Evolutionary conservation across 73 alveolate genomes (phyloP).

Genomic region (Stentor roeselii): DNA sequence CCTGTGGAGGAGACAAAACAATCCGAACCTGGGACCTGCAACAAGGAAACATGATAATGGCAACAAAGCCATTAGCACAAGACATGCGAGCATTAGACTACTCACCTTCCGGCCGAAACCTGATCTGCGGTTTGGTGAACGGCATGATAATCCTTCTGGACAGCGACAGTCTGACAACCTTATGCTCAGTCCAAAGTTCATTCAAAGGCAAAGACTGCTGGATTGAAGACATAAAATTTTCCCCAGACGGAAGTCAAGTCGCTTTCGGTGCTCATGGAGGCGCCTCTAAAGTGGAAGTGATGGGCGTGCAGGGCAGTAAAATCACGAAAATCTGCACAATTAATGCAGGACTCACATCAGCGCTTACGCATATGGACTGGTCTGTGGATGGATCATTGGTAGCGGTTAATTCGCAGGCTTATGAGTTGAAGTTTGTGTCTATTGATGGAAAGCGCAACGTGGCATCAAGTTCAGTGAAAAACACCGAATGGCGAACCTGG

Average conservation of each 20-base stretch:
- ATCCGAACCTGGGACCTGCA: constrained; percentile 91
- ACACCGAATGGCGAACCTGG: constrained; percentile 89
- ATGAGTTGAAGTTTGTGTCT: constrained; percentile 90
- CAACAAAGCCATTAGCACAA: constrained; percentile 72
- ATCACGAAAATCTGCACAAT: constrained; percentile 56
- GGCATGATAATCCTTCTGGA: constrained; percentile 81
- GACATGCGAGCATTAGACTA: constrained; percentile 95
- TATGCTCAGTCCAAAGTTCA: constrained; percentile 62
- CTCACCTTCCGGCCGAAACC: constrained; percentile 85
- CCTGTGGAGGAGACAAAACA: constrained; percentile 98
- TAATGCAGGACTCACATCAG: constrained; percentile 89
- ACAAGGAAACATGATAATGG: constrained; percentile 63
- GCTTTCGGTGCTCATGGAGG: constrained; percentile 99
- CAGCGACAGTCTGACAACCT: constrained; percentile 59
- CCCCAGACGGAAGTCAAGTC: constrained; percentile 77
- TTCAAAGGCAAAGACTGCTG: constrained; percentile 77
- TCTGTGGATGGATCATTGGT: constrained; percentile 74
- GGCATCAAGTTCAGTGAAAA: constrained; percentile 77
- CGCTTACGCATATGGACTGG: constrained; percentile 97
- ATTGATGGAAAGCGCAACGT: constrained; percentile 70
- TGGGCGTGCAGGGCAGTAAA: constrained; percentile 64
- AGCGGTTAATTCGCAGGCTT: constrained; percentile 92
- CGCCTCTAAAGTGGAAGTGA: constrained; percentile 81
- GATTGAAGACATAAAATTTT: constrained; percentile 94
- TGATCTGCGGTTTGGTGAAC: constrained; percentile 80